A percentile compares a stretch with the other conserved stretches of the same genome.
Conservation (phyloP, 768 basidiomycete genomes). For the Agaricus blazei region DNA sequence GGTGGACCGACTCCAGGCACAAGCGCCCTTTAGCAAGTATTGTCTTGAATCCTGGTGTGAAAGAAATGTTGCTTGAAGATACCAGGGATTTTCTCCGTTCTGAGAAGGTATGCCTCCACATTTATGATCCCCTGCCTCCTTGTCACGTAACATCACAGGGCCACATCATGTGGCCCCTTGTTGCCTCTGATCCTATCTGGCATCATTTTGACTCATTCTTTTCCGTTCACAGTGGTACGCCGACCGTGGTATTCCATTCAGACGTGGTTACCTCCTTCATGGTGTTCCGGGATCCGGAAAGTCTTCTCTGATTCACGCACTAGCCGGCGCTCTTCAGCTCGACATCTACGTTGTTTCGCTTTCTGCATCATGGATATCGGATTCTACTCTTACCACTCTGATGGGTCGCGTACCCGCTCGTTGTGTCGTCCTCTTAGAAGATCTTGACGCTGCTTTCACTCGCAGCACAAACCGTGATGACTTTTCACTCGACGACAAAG, state of each 20-base stretch:
- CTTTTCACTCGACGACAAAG: constrained; percentile 39
- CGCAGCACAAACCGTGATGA: constrained; percentile 67
- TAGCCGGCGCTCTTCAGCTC: constrained; percentile 84
- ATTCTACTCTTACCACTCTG: constrained; percentile 77
- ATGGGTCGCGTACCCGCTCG: constrained; percentile 85
- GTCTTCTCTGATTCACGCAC: constrained; percentile 79
- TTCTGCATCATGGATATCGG: constrained; percentile 83
- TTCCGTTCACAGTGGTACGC: constrained; percentile 67
- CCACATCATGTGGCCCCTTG: not conserved
- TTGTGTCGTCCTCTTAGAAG: constrained; percentile 85
- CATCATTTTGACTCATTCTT: not conserved
- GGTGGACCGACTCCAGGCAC: constrained; percentile 82
- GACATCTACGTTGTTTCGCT: constrained; percentile 91
- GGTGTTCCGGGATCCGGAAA: constrained; percentile 86
- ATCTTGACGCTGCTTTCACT: constrained; percentile 86
- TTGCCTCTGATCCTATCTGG: no score
- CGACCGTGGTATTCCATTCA: constrained; percentile 90
- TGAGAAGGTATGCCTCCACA: constrained; percentile 53
- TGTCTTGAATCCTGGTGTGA: constrained; percentile 83
- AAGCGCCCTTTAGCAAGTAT: constrained; percentile 88
- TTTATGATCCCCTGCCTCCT: not conserved
- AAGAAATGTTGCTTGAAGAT: constrained; percentile 83
- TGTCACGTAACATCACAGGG: not conserved
- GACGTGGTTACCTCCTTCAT: constrained; percentile 80
- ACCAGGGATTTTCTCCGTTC: constrained; percentile 79